phyloP scores from a whole-genome alignment of 768 basidiomycete genomes.

The Tulasnella sp. region DNA sequence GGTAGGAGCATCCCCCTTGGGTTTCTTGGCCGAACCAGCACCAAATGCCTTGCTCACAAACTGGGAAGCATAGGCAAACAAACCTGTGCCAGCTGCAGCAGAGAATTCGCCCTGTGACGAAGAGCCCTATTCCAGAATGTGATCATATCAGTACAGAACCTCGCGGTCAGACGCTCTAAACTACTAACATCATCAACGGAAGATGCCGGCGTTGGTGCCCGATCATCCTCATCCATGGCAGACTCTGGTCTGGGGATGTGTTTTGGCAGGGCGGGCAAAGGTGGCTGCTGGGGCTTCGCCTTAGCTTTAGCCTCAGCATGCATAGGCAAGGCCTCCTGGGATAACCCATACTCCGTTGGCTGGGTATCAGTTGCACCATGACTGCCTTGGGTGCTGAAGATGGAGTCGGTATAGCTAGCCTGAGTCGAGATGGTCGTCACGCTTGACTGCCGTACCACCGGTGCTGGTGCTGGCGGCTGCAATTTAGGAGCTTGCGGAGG shows the following conservation, averaged over 20 bases:
- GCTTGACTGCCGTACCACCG: constrained; percentile 17
- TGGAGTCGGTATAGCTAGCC: constrained; percentile 48
- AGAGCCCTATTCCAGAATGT: constrained; percentile 30
- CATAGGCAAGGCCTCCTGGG: constrained; percentile 31
- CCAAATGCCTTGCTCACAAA: constrained; percentile 64
- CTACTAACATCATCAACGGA: neutral
- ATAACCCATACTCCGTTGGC: constrained; percentile 48
- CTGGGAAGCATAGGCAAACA: constrained; percentile 67
- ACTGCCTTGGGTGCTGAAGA: constrained; percentile 46
- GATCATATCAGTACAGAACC: neutral
- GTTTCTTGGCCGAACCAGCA: constrained; percentile 54
- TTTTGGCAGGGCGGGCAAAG: constrained; percentile 28
- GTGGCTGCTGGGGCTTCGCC: neutral
- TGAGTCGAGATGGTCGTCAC: constrained; percentile 48
- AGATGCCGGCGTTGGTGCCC: constrained; percentile 24
- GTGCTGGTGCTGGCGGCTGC: neutral
- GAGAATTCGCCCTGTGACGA: constrained; percentile 40
- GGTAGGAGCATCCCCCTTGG: constrained; percentile 69
- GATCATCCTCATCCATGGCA: constrained; percentile 40
- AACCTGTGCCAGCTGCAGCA: constrained; percentile 40
- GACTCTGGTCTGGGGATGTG: constrained; percentile 30
- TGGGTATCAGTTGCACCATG: constrained; percentile 41
- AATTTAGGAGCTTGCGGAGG: neutral
- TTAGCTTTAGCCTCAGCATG: constrained; percentile 27
- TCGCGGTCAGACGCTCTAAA: neutral